Conservation (phyloP, 305 asterid species). For the Ajuga reptans region DNA sequence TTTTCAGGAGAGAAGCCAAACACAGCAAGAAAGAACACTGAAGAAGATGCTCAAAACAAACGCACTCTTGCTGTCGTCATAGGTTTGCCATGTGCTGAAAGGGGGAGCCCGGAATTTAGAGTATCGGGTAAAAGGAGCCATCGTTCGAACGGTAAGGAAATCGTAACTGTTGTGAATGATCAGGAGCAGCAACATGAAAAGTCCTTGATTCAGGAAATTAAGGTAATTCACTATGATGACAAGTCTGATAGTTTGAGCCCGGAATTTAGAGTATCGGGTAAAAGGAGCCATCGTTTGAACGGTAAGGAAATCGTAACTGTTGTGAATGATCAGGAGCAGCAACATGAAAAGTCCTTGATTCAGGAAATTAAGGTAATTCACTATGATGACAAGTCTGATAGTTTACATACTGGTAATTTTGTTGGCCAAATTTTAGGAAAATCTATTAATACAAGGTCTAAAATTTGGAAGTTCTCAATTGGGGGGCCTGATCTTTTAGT, state of each 20-base stretch:
- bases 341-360: conserved; percentile 20
- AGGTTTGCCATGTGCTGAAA: conserved; percentile 56
- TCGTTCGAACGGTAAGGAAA: conserved; percentile 23
- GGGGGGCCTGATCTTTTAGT: no score
- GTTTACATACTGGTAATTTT: conserved; percentile 1
- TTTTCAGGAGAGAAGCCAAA: conserved; percentile 35
- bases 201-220: conserved; percentile 19
- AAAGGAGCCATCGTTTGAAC: conserved; percentile 19
- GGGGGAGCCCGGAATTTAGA: conserved; percentile 31
- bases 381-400: conserved; percentile 8
- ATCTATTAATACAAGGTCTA: no score
- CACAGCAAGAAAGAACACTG: conserved; percentile 30
- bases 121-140: conserved; percentile 19
- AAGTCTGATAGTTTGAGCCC: conserved; percentile 28
- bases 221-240: conserved; percentile 43
- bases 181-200: conserved; percentile 26
- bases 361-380: conserved; percentile 44
- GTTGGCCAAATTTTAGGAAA: neutral
- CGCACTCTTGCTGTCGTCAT: conserved; percentile 36
- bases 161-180: conserved; percentile 25
- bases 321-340: conserved; percentile 29
- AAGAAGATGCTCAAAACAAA: conserved; percentile 30
- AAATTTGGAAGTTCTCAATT: no score
- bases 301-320: conserved; percentile 25
- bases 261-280: conserved; percentile 24